phyloP scores from a whole-genome alignment of 345 rosid genomes.

The Noccaea caerulescens region DNA sequence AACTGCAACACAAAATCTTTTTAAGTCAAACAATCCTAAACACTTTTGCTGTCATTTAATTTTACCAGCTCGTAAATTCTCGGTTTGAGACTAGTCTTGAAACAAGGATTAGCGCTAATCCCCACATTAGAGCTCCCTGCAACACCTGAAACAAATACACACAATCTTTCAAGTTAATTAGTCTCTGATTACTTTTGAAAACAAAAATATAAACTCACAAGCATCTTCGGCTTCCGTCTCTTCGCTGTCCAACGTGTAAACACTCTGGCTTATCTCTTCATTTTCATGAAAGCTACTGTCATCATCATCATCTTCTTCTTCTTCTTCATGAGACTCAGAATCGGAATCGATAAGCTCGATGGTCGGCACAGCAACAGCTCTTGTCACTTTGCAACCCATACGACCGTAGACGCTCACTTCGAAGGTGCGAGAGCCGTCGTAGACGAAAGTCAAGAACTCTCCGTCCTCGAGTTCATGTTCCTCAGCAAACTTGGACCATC shows the following conservation, averaged over 20 bases:
- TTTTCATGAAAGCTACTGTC: background rate
- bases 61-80: conserved; percentile 38
- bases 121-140: background rate
- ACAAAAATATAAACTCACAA: background rate
- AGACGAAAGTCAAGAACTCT: conserved; percentile 38
- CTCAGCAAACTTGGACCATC: conserved; percentile 37
- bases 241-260: background rate
- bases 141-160: conserved; percentile 18
- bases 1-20: conserved; percentile 16
- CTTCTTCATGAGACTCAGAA: background rate
- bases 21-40: background rate
- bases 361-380: conserved; percentile 6
- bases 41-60: background rate
- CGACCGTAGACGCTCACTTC: conserved; percentile 34
- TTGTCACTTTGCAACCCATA: conserved; percentile 23
- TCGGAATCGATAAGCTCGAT: conserved; percentile 2
- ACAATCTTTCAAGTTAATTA: background rate
- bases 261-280: conserved; percentile 25
- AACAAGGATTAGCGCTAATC: conserved; percentile 10
- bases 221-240: conserved; percentile 12
- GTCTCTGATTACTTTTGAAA: background rate
- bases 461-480: conserved; percentile 35
- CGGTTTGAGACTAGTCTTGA: conserved; percentile 2
- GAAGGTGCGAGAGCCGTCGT: conserved; percentile 25
- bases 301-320: background rate